Evolutionary conservation across 148 eudicot species (phyloP).

Genomic region (Vaccinium vitisidaea): DNA sequence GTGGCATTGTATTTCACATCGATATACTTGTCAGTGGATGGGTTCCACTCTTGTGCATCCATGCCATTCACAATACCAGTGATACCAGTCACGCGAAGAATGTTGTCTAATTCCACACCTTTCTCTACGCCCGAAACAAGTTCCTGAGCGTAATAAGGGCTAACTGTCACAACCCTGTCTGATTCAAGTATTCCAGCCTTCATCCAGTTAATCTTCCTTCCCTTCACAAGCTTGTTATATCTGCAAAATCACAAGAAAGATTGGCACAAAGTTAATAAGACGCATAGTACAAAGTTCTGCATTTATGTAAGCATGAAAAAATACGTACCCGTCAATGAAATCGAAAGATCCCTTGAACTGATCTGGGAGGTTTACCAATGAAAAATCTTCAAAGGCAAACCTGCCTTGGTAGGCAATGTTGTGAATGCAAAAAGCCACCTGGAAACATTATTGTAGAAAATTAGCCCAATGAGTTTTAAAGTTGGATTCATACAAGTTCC

Average conservation of each 20-base stretch:
- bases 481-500: not conserved
- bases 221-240: constrained; percentile 64
- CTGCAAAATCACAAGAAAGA: constrained; percentile 34
- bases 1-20: constrained; percentile 56
- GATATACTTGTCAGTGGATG: constrained; percentile 70
- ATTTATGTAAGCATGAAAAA: not conserved
- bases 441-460: not conserved
- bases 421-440: constrained; percentile 97
- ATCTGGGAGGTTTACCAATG: constrained; percentile 71
- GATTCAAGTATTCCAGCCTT: constrained; percentile 87
- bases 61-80: constrained; percentile 83
- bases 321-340: constrained; percentile 76
- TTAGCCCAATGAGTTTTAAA: not conserved
- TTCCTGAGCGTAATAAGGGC: constrained; percentile 87
- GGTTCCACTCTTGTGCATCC: constrained; percentile 94
- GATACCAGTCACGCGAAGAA: constrained; percentile 47
- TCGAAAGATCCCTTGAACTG: constrained; percentile 69
- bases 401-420: constrained; percentile 98
- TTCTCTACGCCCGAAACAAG: constrained; percentile 57
- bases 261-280: not conserved
- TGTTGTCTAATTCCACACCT: constrained; percentile 76
- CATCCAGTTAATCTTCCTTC: constrained; percentile 98
- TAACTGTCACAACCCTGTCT: constrained; percentile 70
- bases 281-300: not conserved
- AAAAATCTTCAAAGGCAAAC: constrained; percentile 65